Conservation (phyloP, 2,329 filamentous ascomycete genomes). For the Botrytis porri region DNA sequence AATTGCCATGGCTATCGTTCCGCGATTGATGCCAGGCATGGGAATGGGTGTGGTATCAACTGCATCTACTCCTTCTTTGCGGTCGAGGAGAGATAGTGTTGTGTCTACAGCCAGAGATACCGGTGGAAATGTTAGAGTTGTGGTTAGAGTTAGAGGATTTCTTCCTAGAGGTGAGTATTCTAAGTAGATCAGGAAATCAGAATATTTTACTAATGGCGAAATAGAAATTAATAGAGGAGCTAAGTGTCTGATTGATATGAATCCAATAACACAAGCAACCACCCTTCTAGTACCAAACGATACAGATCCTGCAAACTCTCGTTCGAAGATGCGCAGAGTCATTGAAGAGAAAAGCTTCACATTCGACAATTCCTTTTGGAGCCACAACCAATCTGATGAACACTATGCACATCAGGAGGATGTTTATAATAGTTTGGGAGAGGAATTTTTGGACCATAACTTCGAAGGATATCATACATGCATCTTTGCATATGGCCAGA, state of each 20-base stretch:
- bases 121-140: slow-evolving; percentile 77
- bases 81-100: slow-evolving; percentile 67
- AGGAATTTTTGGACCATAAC: slow-evolving; percentile 98
- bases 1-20: slow-evolving; percentile 43
- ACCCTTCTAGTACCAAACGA: slow-evolving; percentile 69
- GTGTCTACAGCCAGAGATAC: slow-evolving; percentile 52
- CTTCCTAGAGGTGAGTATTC: slow-evolving; percentile 65
- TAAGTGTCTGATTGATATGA: slow-evolving; percentile 87
- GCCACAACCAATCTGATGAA: slow-evolving; percentile 71
- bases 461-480: slow-evolving; percentile 99
- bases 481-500: slow-evolving; percentile 98
- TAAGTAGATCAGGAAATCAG: background rate
- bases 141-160: slow-evolving; percentile 77
- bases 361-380: slow-evolving; percentile 99
- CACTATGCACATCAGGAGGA: slow-evolving; percentile 93
- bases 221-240: slow-evolving; percentile 78
- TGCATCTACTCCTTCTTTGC: slow-evolving; percentile 75
- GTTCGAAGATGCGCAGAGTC: slow-evolving; percentile 66
- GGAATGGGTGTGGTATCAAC: slow-evolving; percentile 51
- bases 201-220: slow-evolving; percentile 24
- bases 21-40: slow-evolving; percentile 45
- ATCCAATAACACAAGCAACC: slow-evolving; percentile 80
- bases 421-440: slow-evolving; percentile 88
- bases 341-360: slow-evolving; percentile 88
- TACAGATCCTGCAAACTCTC: slow-evolving; percentile 51